Percentiles rank a stretch among this genome's conserved stretches.
phyloP scores from a whole-genome alignment of 169 alveolate species.

The Pseudocohnilembus persalinus region DNA sequence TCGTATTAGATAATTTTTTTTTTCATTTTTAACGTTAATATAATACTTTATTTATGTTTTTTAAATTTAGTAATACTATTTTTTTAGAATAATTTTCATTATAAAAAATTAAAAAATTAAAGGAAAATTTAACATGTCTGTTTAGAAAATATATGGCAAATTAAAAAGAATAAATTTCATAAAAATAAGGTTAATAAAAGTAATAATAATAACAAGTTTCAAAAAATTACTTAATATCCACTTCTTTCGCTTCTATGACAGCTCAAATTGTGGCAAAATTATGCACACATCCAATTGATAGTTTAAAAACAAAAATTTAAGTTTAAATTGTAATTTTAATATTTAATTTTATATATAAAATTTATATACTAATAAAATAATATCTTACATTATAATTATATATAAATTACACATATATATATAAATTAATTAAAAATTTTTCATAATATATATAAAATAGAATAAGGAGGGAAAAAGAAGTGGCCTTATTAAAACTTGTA shows the following conservation, averaged over 20 bases:
- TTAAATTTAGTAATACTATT: too few species aligned
- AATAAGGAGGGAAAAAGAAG: background rate
- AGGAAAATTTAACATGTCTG: too few species aligned
- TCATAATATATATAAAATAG: background rate
- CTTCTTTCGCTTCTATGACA: background rate
- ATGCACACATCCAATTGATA: conserved; percentile 67
- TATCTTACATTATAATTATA: background rate
- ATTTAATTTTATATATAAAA: background rate
- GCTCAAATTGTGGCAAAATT: conserved; percentile 55
- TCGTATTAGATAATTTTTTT: too few species aligned
- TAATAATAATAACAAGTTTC: too few species aligned
- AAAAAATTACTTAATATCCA: background rate
- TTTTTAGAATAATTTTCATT: too few species aligned
- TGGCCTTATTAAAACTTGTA: background rate
- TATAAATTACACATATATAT: conserved; percentile 8
- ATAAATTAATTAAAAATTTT: background rate
- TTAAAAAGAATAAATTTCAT: too few species aligned
- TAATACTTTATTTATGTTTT: too few species aligned
- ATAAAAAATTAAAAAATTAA: too few species aligned
- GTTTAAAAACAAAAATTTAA: conserved; percentile 62
- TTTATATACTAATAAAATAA: background rate
- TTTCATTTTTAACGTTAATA: too few species aligned
- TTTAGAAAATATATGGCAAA: too few species aligned
- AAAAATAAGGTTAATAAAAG: too few species aligned
- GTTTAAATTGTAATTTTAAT: conserved; percentile 15